Conservation (phyloP, 2,329 filamentous ascomycete genomes). For the Sporothrix euskadiensis region DNA sequence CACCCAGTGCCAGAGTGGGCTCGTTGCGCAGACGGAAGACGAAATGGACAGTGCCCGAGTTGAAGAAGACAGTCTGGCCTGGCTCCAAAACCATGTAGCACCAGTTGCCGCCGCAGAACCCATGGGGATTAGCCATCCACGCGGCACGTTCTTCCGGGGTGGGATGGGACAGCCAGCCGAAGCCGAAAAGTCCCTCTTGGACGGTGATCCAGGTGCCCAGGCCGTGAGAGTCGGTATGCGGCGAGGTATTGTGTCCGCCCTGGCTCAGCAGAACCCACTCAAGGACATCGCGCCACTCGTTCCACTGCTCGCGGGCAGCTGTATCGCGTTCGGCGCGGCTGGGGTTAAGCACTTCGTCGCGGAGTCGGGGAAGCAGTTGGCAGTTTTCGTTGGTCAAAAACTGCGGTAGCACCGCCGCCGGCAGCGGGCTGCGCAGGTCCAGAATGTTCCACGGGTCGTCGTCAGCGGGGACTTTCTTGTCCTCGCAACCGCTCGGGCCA, state of each 20-base stretch:
- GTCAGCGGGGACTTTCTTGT: neutral
- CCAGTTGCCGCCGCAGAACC: conserved; percentile 38
- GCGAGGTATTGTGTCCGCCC: conserved; percentile 41
- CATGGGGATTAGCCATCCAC: conserved; percentile 36
- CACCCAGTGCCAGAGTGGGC: conserved; percentile 40
- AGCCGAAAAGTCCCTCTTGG: conserved; percentile 39
- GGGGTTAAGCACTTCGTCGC: conserved; percentile 44
- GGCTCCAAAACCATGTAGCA: conserved; percentile 40
- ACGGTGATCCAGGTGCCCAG: conserved; percentile 42
- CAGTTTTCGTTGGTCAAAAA: conserved; percentile 38
- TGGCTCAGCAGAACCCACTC: conserved; percentile 41
- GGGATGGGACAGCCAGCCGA: conserved; percentile 39
- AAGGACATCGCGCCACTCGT: conserved; percentile 40
- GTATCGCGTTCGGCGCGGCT: conserved; percentile 36
- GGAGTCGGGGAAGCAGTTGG: conserved; percentile 37
- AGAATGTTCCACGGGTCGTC: conserved; percentile 38
- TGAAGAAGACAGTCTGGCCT: conserved; percentile 42
- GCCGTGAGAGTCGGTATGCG: conserved; percentile 41
- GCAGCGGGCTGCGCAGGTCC: conserved; percentile 37
- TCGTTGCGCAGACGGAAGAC: conserved; percentile 38
- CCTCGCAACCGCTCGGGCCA: neutral
- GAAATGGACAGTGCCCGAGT: conserved; percentile 41
- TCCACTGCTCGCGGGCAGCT: conserved; percentile 38
- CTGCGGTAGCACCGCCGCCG: conserved; percentile 34
- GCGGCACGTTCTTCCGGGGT: conserved; percentile 34